Base-by-base conservation (phyloP, 164 flowering plant genomes). In the Nelumbo lutea region DNA sequence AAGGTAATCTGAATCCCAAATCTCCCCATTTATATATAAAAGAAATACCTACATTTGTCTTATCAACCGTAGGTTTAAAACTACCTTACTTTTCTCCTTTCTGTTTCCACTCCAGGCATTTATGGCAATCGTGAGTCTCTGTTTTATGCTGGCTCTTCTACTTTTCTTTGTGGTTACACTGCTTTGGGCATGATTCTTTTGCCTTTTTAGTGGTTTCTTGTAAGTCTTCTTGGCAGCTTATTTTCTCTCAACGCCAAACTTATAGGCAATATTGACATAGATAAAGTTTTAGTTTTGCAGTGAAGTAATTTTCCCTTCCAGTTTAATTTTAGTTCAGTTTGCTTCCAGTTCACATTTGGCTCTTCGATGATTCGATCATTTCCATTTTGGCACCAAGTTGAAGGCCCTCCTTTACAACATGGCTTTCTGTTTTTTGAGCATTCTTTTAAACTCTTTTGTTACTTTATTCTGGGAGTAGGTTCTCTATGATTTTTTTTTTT, bases 141-240 rank as follows among this genome's bases (percentile, higher is more conserved):
- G 96, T 68, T 80, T 91, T 47, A 88, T 83, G 6, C 61, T 88
- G 73, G 96, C 90, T 44, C 48, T 86, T 56, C 1, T 82, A 62
- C 64, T 91, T 66, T 91, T 91, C 77, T 60, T 90, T 0, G 65
- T 68, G 64, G 79, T 91, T 52, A 90, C 90, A 38, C 56, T 88
- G 65, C 81, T 91, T 46, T 88, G 77, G 79, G 91, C 93, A 0
- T 91, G 72, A 76, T 52, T 63, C 15, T 44, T 66, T 56, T 38
- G 2, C 8, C 10, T 50, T 11, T 59, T 58, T 64, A 7, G 7
- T 46, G 4, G 48, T 46, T 46, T 13, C 57, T 53, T 15, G 14
- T 13, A 9, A 11, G 57, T 14, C 3, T 11, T 53, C 4, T 2
- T 53, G 57, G 15, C 2, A 2, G 57, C 14, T 53, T 53, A 53